Evolutionary conservation across 495 filamentous ascomycete genomes (phyloP).

Genomic region (Podospora appendiculata): DNA sequence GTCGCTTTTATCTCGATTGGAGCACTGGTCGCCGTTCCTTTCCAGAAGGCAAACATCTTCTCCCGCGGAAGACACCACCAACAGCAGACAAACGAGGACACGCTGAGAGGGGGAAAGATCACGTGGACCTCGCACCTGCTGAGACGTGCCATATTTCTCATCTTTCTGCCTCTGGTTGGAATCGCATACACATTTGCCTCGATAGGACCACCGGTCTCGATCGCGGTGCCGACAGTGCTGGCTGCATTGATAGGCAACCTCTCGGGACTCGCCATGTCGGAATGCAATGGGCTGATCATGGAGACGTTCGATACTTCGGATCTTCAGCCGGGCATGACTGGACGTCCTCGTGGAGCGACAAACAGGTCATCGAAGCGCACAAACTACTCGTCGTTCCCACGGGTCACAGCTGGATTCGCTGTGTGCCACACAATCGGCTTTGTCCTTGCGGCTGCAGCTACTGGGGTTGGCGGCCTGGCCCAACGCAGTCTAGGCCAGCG

Average conservation of each 20-base stretch:
- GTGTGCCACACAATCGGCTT: constrained; percentile 60
- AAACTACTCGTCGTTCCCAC: constrained; percentile 61
- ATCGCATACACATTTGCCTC: constrained; percentile 58
- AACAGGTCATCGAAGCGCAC: constrained; percentile 47
- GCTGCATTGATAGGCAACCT: constrained; percentile 60
- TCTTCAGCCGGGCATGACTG: constrained; percentile 53
- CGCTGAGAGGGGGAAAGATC: constrained; percentile 49
- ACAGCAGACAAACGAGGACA: constrained; percentile 46
- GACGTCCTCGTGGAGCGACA: constrained; percentile 39
- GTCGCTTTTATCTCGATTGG: constrained; percentile 57
- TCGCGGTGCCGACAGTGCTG: constrained; percentile 56
- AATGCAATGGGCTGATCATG: constrained; percentile 72
- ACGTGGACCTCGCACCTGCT: constrained; percentile 62
- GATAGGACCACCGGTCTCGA: constrained; percentile 46
- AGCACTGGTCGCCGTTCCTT: constrained; percentile 58
- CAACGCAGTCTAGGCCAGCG: constrained; percentile 59
- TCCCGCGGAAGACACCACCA: constrained; percentile 46
- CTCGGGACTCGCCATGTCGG: constrained; percentile 63
- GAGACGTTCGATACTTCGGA: constrained; percentile 74
- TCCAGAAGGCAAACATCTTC: constrained; percentile 62
- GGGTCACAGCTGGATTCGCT: constrained; percentile 63
- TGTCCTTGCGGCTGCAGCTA: constrained; percentile 54
- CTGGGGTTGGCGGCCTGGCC: constrained; percentile 51
- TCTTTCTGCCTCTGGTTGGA: constrained; percentile 56
- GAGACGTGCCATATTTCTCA: constrained; percentile 56